Base-by-base conservation (phyloP, 2,329 filamentous ascomycete species). In the Claviceps purpurea region DNA sequence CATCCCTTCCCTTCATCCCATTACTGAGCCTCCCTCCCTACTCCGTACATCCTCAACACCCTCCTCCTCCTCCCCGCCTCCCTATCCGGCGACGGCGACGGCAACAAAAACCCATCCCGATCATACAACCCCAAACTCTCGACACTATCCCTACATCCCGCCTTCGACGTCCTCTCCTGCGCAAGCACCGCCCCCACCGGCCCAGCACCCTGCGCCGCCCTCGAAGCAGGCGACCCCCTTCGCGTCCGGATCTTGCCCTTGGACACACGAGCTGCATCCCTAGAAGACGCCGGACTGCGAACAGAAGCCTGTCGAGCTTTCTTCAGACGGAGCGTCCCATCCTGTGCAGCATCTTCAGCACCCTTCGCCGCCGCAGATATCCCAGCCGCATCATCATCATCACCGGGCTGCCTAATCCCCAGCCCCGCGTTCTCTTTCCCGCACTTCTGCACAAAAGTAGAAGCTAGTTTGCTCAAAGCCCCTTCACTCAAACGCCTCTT, bases 101-200 rank as follows among this genome's bases (percentile, higher is more conserved):
- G 61, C 54, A 70, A 64, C 53, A 74, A 57, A 49, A 75, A 75
- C 1, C 72, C 73, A 30, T 75, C 70, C 48, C 65, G 60, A 54
- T 75, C 72, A 54, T 75, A 75, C 48, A 73, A 50, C 1, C 68
- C 69, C 34, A 70, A 53, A 38, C 69, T 74, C 20, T 72, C 70
- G 1, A 63, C 59, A 16, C 70, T 71, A 20, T 55, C 56, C 1
- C 62, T 55, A 11, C 51, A 52, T 10, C 46, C 22, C 26, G 56
- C 47, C 37, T 56, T 56, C 5, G 40, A 14, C 3, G 40, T 10
- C 55, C 57, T 58, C 16, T 59, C 58, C 7, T 60, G 61, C 2
- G 55, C 54, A 5, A 59, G 54, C 14, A 64, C 50, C 20, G 64
- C 62, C 11, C 56, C 61, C 16, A 66, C 60, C 2, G 62, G 56